A percentile compares a stretch with the other conserved stretches of the same genome.
Conservation (phyloP, 768 basidiomycete genomes). For the Boletus tomentosulus region DNA sequence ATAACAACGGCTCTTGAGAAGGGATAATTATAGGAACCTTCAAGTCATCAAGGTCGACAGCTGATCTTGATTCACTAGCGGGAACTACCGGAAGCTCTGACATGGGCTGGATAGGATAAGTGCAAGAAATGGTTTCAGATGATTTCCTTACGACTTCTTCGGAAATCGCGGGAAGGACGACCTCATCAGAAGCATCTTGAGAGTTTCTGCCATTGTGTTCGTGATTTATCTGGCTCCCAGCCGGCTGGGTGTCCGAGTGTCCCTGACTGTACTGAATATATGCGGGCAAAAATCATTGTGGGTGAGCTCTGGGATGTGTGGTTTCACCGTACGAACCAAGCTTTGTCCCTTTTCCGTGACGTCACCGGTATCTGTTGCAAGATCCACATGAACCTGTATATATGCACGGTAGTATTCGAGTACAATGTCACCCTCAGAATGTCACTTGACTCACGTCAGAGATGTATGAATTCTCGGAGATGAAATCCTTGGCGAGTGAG, state of each 20-base stretch:
- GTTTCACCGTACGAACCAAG: slow-evolving; percentile 3
- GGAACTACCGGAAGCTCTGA: not conserved
- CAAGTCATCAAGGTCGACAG: not conserved
- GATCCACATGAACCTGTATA: slow-evolving; percentile 10
- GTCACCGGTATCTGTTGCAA: not conserved
- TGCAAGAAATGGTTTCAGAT: not conserved
- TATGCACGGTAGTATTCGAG: slow-evolving; percentile 3
- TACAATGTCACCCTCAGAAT: not conserved
- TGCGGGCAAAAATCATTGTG: slow-evolving; percentile 14
- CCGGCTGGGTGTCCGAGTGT: not conserved
- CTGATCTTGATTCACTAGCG: not conserved
- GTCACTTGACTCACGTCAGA: slow-evolving; percentile 5
- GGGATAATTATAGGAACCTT: not conserved
- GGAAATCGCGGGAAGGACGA: not conserved
- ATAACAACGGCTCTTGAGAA: not conserved
- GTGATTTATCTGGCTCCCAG: not conserved
- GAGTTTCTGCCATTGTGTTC: not conserved
- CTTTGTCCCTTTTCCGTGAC: not conserved
- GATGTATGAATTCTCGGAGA: not conserved
- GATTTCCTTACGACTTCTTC: slow-evolving; percentile 12
- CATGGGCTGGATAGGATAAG: slow-evolving; percentile 6
- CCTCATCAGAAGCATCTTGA: not conserved
- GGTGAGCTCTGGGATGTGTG: not conserved
- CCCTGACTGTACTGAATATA: slow-evolving; percentile 15
- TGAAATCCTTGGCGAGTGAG: not conserved